phyloP scores from a whole-genome alignment of 1,284 basidiomycete genomes.

The Veloporphyrellus conicus region DNA sequence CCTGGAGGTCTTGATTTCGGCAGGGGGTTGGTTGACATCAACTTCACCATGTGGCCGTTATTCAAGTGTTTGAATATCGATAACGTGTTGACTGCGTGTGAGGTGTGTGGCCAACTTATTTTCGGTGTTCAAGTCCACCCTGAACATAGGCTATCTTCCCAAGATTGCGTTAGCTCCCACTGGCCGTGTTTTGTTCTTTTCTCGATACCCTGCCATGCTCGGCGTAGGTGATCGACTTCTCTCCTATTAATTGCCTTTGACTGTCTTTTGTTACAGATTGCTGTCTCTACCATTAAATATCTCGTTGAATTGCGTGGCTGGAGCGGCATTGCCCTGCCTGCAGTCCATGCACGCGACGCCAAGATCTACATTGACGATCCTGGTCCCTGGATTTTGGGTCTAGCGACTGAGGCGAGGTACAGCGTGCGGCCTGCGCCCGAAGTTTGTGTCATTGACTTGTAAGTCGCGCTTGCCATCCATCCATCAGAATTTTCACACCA shows the following conservation, averaged over 20 bases:
- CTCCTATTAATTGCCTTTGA: background rate
- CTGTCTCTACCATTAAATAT: constrained; percentile 86
- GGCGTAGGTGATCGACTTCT: constrained; percentile 45
- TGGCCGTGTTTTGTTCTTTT: constrained; percentile 87
- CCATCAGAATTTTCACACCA: background rate
- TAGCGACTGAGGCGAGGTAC: constrained; percentile 83
- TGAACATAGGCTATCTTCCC: constrained; percentile 1
- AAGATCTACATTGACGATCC: constrained; percentile 86
- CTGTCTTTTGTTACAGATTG: constrained; percentile 46
- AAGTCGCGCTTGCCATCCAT: constrained; percentile 32
- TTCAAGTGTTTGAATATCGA: constrained; percentile 94
- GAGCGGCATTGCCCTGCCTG: constrained; percentile 82
- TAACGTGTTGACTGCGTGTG: constrained; percentile 89
- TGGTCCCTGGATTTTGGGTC: constrained; percentile 90
- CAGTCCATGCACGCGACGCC: constrained; percentile 86
- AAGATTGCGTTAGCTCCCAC: constrained; percentile 91
- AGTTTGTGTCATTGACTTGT: constrained; percentile 89
- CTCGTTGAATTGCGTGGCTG: constrained; percentile 92
- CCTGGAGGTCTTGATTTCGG: constrained; percentile 83
- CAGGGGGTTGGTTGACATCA: constrained; percentile 77
- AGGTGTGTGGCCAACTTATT: constrained; percentile 48
- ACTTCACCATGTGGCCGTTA: constrained; percentile 95
- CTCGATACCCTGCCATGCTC: constrained; percentile 87
- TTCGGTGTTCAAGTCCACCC: background rate
- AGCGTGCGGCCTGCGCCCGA: constrained; percentile 72